Percentiles rank a stretch among this genome's conserved stretches.
Conservation (phyloP, 306 rosid genomes). For the Lupinus albus region DNA sequence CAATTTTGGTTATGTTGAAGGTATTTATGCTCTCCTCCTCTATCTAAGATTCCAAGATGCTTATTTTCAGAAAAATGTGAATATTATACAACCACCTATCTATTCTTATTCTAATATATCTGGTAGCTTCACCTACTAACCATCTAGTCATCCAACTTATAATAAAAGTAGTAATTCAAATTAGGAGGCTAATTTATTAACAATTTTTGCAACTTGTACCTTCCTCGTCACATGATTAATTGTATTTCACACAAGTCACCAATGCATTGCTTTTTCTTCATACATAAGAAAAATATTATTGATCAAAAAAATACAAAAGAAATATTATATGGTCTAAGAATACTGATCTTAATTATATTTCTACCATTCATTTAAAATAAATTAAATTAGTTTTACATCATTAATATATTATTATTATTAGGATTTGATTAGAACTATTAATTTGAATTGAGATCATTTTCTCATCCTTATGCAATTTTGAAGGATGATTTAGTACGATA, state of each 20-base stretch:
- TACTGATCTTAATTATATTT: too few relatives aligned
- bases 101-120: neutral
- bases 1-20: conserved; percentile 4
- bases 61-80: neutral
- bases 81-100: neutral
- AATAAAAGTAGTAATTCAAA: conserved; percentile 23
- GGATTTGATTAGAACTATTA: too few relatives aligned
- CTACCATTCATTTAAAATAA: too few relatives aligned
- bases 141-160: neutral
- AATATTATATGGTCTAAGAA: too few relatives aligned
- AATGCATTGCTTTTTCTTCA: conserved; percentile 44
- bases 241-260: conserved; percentile 44
- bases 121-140: conserved; percentile 31
- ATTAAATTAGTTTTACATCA: too few relatives aligned
- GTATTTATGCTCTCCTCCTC: neutral
- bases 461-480: too few relatives aligned
- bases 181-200: conserved; percentile 21
- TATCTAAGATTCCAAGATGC: neutral
- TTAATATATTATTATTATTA: too few relatives aligned
- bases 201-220: conserved; percentile 27
- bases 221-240: conserved; percentile 43
- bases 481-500: too few relatives aligned
- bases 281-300: conserved; percentile 13
- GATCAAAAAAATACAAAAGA: too few relatives aligned
- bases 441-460: too few relatives aligned